Base-by-base conservation (phyloP, 805 yeast species). In the Wickerhamiella kazuoi region DNA sequence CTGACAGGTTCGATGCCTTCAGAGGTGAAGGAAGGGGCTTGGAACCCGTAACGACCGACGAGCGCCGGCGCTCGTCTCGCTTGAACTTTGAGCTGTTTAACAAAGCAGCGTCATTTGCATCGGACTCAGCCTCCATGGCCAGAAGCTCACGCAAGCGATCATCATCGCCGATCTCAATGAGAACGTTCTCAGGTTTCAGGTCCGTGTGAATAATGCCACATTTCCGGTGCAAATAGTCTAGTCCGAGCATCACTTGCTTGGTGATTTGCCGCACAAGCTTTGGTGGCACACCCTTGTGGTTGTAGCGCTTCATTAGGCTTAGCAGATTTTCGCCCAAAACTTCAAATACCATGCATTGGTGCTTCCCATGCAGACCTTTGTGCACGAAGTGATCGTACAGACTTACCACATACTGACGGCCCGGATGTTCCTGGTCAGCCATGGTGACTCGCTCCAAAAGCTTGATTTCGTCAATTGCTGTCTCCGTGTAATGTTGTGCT, bases 281-380 rank as follows among this genome's bases (percentile, higher is more conserved):
- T 24, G 72, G 54, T 2, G 94, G 93, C n/a, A 82, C 69, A 18
- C 93, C 87, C 46, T 79, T 67, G 58, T 79, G 83, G 53, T 71
- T 67, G 52, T 70, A 86, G 41, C 86, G 67, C 46, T 81, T 71
- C 42, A 87, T 83, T 48, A 90, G 64, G 17, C 94, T 86, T 38
- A 90, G 63, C 48, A 90, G 58, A 54, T 84, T 87, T 57, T 90
- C 99, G 17, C 99, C 99, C 45, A 90, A 64, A 0, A 90, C 94
- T 60, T 90, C 98, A 57, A 90, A 90, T 1, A 87, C 96, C 97
- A 90, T 90, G 42, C 90, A 87, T 9, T 84, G 77, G 59, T 90
- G 99, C 2, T 71, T 67, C 1, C 99, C 99, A 57, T 90, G 83
- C 4, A 82, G 84, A 1, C 98, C 98, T 32, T 64, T 60, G 53